Evolutionary conservation across 306 rosid species (phyloP).

Genomic region (Quercus alba): DNA sequence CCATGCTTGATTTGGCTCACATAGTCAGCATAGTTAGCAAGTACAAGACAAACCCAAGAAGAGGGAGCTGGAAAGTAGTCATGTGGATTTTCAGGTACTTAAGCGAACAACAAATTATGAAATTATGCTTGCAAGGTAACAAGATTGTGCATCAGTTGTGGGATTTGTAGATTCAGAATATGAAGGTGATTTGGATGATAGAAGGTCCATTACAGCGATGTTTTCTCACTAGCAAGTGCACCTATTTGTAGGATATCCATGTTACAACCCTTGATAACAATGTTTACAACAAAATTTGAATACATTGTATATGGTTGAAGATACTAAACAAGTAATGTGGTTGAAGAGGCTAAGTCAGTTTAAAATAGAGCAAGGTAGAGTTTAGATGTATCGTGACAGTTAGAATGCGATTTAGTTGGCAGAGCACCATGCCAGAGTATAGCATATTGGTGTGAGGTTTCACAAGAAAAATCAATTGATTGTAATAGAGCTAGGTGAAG

Average conservation of each 20-base stretch:
- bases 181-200: neutral
- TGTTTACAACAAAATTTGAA: neutral
- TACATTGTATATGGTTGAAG: neutral
- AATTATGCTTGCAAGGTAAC: too few species aligned
- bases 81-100: too few species aligned
- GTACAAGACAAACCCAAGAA: too few species aligned
- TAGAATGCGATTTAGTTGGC: neutral
- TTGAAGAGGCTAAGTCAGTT: neutral
- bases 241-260: neutral
- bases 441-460: neutral
- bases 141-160: too few species aligned
- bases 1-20: too few species aligned
- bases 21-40: too few species aligned
- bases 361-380: neutral
- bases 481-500: neutral
- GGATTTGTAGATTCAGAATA: neutral
- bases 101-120: too few species aligned
- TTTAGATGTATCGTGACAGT: neutral
- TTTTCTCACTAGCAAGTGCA: neutral
- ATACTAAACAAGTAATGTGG: neutral
- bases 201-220: neutral
- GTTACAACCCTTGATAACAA: neutral
- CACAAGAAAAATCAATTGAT: neutral
- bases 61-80: too few species aligned
- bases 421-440: neutral